These are phyloP conservation scores for Apiotrichum sp. DNA, from an alignment of 1,284 basidiomycete genomes.

Conservation along the genomic window DNA sequence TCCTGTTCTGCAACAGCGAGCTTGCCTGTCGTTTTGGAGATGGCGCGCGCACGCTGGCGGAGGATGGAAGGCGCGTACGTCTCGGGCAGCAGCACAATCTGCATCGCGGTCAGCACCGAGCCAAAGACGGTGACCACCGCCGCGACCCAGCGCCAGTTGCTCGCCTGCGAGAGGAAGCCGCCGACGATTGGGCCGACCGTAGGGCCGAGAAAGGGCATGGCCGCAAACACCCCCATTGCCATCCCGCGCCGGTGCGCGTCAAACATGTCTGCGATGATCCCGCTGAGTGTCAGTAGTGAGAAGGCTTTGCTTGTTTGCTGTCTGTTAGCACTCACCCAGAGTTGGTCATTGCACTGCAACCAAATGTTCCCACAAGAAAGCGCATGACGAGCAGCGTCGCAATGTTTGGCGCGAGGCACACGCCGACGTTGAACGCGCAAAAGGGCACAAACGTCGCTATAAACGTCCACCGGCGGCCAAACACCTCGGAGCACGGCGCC, in stretches of 20 bases:
- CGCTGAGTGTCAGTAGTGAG: no score
- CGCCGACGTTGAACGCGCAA: constrained; percentile 59
- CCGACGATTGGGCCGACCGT: constrained; percentile 20
- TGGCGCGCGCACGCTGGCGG: constrained; percentile 28
- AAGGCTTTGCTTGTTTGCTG: no score
- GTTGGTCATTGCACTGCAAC: constrained; percentile 47
- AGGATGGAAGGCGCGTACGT: constrained; percentile 47
- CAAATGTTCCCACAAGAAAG: constrained; percentile 45
- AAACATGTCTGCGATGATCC: constrained; percentile 47
- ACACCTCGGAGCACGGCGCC: constrained; percentile 61
- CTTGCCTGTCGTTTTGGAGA: constrained; percentile 35
- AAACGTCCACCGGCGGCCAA: constrained; percentile 51
- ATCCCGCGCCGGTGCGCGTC: constrained; percentile 43
- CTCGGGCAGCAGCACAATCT: constrained; percentile 40
- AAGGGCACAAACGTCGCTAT: constrained; percentile 56
- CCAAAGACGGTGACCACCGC: constrained; percentile 57
- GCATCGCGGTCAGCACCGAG: constrained; percentile 26
- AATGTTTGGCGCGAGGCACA: constrained; percentile 57
- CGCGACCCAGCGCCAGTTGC: constrained; percentile 54
- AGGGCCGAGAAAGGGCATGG: constrained; percentile 42
- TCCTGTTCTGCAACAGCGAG: constrained; percentile 42
- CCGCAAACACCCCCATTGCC: constrained; percentile 50
- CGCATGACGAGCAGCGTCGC: constrained; percentile 52
- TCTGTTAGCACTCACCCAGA: constrained; percentile 34
- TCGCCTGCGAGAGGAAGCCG: constrained; percentile 8